Base-by-base conservation (phyloP, 345 rosid species). In the Eucalyptus regnans region DNA sequence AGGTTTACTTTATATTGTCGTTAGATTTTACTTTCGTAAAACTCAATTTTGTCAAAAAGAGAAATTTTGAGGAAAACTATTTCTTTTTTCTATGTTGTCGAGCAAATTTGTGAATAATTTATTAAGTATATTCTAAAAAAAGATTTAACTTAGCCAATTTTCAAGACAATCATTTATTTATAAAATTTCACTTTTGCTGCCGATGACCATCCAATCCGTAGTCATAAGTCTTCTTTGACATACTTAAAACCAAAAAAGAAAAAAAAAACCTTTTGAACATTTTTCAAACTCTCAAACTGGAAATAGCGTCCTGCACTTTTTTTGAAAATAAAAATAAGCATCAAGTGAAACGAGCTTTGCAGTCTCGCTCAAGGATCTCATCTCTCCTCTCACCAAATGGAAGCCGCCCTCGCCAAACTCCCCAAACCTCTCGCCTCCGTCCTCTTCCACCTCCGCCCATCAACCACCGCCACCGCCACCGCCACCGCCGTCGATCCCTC, bases 401-500 rank as follows among this genome's bases (percentile, higher is more conserved):
- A 41, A 37, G 83, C 56, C 49, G 43, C 52, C 56, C 27, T 50
- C 89, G 44, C 43, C 37, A 43, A 41, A 46, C 89, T 46, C 86
- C 71, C 66, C 27, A 60, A 12, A 31, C 89, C 51, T 41, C 88
- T 48, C 56, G 12, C 51, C 84, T 25, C 58, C 84, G 9, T 25
- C 46, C 33, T 89, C 79, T 9, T 86, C 31, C 90, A 87, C 62
- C 76, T 86, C 86, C 91, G 86, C 37, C 88, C 52, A 51, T 58
- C 91, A 50, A 22, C 88, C 83, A 46, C 86, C 79, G 88, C 56
- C 60, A 44, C 88, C 90, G 71, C 43, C 64, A n/a, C 62, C 80
- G 22, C 85, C 90, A 50, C 92, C 27, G 91, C 94, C 27, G 88
- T 97, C 46, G 92, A 95, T 91, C 93, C 92, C 86, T 90, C 93